These are phyloP conservation scores for Amanita rimosa DNA, from an alignment of 768 basidiomycete genomes.

Conservation along the genomic window DNA sequence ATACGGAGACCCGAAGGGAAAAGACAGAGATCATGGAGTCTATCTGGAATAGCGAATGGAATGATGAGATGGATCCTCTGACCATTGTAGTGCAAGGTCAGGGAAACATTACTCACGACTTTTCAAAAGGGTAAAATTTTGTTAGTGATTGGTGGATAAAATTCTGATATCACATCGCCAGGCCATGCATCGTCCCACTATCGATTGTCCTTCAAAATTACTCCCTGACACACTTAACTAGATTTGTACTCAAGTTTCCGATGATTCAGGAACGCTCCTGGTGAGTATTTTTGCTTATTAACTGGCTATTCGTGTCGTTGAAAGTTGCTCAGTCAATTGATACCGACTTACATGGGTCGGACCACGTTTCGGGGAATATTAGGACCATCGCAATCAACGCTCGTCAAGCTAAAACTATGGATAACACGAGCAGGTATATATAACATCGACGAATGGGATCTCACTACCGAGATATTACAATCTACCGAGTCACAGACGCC, in stretches of 20 bases:
- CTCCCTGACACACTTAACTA: constrained; percentile 44
- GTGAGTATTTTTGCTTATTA: background rate
- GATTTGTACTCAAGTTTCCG: constrained; percentile 18
- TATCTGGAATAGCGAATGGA: constrained; percentile 65
- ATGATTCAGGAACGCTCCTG: background rate
- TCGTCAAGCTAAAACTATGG: constrained; percentile 44
- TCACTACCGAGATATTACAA: constrained; percentile 32
- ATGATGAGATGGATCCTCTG: constrained; percentile 68
- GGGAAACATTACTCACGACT: constrained; percentile 46
- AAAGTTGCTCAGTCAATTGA: constrained; percentile 13
- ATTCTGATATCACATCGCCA: constrained; percentile 15
- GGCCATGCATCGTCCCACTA: constrained; percentile 43
- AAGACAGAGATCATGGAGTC: constrained; percentile 54
- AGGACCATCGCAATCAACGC: constrained; percentile 31
- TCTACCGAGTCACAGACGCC: constrained; percentile 5
- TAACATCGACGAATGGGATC: constrained; percentile 52
- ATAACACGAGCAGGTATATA: constrained; percentile 55
- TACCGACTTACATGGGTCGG: constrained; percentile 54
- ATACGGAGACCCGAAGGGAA: constrained; percentile 80
- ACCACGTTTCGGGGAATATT: constrained; percentile 54
- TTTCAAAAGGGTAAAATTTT: constrained; percentile 50
- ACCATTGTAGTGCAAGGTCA: constrained; percentile 37
- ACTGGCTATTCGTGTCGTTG: too few relatives aligned
- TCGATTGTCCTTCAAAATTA: constrained; percentile 57
- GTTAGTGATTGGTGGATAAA: background rate